Evolutionary conservation across 805 yeast species (phyloP).

Genomic region (Clavispora carvajalis): DNA sequence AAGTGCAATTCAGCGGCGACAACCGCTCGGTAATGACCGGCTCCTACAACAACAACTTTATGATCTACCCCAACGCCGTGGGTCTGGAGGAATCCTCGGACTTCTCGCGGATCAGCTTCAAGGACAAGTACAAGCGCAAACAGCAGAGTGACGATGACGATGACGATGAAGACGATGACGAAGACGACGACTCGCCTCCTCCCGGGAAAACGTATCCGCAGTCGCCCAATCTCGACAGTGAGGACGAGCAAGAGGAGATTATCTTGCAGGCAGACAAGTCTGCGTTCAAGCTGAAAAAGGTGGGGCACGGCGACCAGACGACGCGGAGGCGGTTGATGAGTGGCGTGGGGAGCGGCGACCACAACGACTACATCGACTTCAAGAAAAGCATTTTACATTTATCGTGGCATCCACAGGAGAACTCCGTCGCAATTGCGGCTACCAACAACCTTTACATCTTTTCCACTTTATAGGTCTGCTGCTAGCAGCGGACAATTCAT

Average conservation of each 20-base stretch:
- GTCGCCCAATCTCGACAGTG: slow-evolving; percentile 27
- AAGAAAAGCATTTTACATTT: slow-evolving; percentile 90
- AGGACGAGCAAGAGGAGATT: slow-evolving; percentile 49
- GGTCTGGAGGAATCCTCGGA: slow-evolving; percentile 13
- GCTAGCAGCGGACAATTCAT: slow-evolving; percentile 1
- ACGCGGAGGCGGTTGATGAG: slow-evolving; percentile 48
- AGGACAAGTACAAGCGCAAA: slow-evolving; percentile 6
- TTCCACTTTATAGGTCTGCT: slow-evolving; percentile 51
- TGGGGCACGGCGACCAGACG: slow-evolving; percentile 33
- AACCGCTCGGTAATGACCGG: slow-evolving; percentile 93
- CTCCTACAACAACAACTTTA: slow-evolving; percentile 92
- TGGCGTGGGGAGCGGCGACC: slow-evolving; percentile 51
- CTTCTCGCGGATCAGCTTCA: slow-evolving; percentile 6
- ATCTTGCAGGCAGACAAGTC: slow-evolving; percentile 96
- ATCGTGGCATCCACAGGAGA: slow-evolving; percentile 98
- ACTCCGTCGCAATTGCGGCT: slow-evolving; percentile 96
- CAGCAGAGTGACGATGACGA: slow-evolving; percentile 22
- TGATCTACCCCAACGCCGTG: slow-evolving; percentile 88
- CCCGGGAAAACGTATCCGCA: slow-evolving; percentile 22
- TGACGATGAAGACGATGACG: slow-evolving; percentile 23
- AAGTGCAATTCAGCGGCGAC: slow-evolving; percentile 92
- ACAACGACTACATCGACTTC: slow-evolving; percentile 75
- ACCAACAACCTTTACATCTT: slow-evolving; percentile 89
- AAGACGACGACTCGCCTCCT: slow-evolving; percentile 25
- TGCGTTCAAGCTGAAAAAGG: slow-evolving; percentile 81